Base-by-base conservation (phyloP, 257 asterid species). In the Forsythia viridissima region DNA sequence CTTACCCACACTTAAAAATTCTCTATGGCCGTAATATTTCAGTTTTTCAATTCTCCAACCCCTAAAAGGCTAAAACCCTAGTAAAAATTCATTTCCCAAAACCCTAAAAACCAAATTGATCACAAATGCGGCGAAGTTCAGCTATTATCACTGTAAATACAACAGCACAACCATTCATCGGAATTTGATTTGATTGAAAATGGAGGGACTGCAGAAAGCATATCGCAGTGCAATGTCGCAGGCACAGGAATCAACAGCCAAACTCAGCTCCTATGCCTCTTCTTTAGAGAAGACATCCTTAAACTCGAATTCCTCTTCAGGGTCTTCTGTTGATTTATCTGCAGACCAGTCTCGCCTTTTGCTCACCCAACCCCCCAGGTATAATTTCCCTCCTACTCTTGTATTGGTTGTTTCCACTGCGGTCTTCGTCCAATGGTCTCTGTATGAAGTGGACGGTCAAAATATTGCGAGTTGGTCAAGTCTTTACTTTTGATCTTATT, bases 181-280 rank as follows among this genome's bases (percentile, higher is more conserved):
- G 70, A 63, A 9, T 30, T 4, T 30, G 20, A 15, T 48, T 48
- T 48, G 59, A 15, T 13, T 48, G 24, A 39, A 6, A 15, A 92
- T 92, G 96, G 96, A 92, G 81, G 94, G 85, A n/a, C 55, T 89
- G 61, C 90, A 86, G 79, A 85, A 81, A 39, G 83, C 85, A 7
- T 87, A 84, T 73, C 86, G 82, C 34, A 84, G 85, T 75, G 94
- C 88, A 41, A 73, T 90, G 48, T 88, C 91, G 2, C 81, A 85
- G 48, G 93, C 89, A 34, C 80, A 80, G 18, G 83, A 83, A 57
- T 86, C 89, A 38, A 77, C 82, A 0, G 83, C 86, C 41, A 86
- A 78, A 43, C 82, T 85, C 67, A 78, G 84, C 79, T 61, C 92
- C 2, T 79, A 85, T 46, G 84, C 89, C 52, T 84, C 97, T 44